Percentiles rank a stretch among this genome's conserved stretches.
Conservation (phyloP, 495 filamentous ascomycete genomes). For the Paragyromitra xinjiangensis region DNA sequence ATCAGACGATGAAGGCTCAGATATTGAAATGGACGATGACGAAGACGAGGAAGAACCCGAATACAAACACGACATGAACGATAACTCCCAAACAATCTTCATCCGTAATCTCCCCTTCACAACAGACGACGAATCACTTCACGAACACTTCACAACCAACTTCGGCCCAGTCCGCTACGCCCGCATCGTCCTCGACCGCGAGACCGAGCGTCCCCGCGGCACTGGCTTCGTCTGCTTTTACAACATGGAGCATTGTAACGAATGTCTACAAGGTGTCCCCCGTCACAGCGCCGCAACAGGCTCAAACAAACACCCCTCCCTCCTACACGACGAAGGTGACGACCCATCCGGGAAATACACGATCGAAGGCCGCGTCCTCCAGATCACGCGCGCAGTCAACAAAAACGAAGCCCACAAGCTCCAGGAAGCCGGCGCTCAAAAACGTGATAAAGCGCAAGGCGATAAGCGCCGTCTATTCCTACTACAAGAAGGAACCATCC, state of each 20-base stretch:
- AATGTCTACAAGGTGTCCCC: constrained; percentile 79
- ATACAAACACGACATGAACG: constrained; percentile 58
- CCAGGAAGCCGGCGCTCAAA: constrained; percentile 70
- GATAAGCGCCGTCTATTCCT: constrained; percentile 95
- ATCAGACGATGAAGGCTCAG: constrained; percentile 56
- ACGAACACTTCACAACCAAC: constrained; percentile 75
- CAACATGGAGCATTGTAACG: constrained; percentile 72
- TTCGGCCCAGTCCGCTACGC: constrained; percentile 90
- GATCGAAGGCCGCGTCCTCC: constrained; percentile 84
- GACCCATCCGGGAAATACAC: constrained; percentile 86
- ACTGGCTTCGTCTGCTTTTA: constrained; percentile 96
- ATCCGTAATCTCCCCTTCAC: constrained; percentile 94
- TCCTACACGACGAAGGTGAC: constrained; percentile 80
- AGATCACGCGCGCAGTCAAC: constrained; percentile 83
- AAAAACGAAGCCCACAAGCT: constrained; percentile 78
- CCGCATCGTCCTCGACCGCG: constrained; percentile 82
- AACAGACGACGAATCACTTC: constrained; percentile 77
- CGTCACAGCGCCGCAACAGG: constrained; percentile 60
- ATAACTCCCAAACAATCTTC: constrained; percentile 80
- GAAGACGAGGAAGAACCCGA: constrained; percentile 53
- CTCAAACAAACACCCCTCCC: constrained; percentile 69
- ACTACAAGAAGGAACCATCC: constrained; percentile 83
- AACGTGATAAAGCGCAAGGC: constrained; percentile 74
- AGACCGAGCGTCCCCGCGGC: constrained; percentile 84
- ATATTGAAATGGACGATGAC: constrained; percentile 41